phyloP scores from a whole-genome alignment of 345 rosid genomes.

The Eucalyptus guilfoylei region DNA sequence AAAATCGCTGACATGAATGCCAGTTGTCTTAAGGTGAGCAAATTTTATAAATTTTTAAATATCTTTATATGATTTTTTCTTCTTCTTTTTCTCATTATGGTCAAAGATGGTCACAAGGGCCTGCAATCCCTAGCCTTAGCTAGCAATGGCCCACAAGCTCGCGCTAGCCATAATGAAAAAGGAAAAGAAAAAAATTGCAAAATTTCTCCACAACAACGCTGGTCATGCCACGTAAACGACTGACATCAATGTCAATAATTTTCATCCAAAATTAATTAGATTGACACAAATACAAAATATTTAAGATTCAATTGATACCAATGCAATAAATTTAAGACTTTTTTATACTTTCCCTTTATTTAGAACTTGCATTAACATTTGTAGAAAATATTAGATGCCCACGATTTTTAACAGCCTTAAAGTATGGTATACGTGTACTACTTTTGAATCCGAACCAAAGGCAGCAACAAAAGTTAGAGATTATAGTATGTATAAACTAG shows the following conservation, averaged over 20 bases:
- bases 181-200: too few relatives aligned
- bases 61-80: too few relatives aligned
- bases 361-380: too few relatives aligned
- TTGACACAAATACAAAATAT: not conserved
- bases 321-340: accelerated
- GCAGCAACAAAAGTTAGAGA: not conserved
- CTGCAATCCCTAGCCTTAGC: accelerated
- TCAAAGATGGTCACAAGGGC: accelerated
- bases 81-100: too few relatives aligned
- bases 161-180: accelerated
- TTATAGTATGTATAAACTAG: not conserved
- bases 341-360: not conserved
- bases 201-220: accelerated
- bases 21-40: accelerated
- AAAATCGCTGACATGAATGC: accelerated
- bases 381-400: not conserved
- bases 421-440: too few relatives aligned
- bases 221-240: accelerated
- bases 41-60: too few relatives aligned
- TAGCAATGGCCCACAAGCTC: not conserved
- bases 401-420: not conserved
- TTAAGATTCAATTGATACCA: accelerated
- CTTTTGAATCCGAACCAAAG: not conserved
- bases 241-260: accelerated
- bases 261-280: not conserved